Base-by-base conservation (phyloP, 2,329 filamentous ascomycete genomes). In the Trichoderma brevicompactum region DNA sequence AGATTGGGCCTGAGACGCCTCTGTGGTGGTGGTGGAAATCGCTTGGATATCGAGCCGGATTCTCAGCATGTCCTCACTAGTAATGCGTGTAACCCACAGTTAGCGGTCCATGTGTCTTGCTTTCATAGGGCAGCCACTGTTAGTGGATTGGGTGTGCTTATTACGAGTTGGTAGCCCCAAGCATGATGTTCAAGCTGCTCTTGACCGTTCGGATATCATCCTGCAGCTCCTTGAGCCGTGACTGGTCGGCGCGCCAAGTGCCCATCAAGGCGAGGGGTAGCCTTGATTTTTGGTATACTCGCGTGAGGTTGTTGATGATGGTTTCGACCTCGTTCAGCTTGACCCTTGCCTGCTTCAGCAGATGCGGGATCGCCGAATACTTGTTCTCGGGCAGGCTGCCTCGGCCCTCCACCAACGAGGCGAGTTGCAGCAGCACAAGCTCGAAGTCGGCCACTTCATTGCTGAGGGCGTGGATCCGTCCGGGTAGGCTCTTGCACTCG, bases 401-500 rank as follows among this genome's bases (percentile, higher is more conserved):
- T 59, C 49, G 49, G 7, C 23, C 49, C 28, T 69, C 65, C 9
- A 72, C 46, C n/a, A 74, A 56, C 4, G 65, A 28, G n/a, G 68
- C 68, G 23, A 75, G 63, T 40, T 74, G 70, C 34, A 68, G 64
- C 15, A 74, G 68, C 28, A 76, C 73, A 4, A 74, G 59, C 60
- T 74, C 69, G 32, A 75, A 67, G 62, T 76, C 73, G 10, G 64
- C 49, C 49, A 74, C 72, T 65, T 76, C 73, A 59, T 76, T 76
- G 40, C 71, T 70, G 46, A 75, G 62, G 4, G 75, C 73, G 63
- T 74, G 49, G 49, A 52, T 28, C 23, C 23, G 23, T 28, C 23
- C 23, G 2, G 23, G 23, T 5, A 28, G 23, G 23, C 23, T 28
- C 23, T 28, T 28, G 23, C 23, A 28, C 23, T 28, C 23, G 5